A percentile compares a stretch with the other conserved stretches of the same genome.
Evolutionary conservation across 2,329 filamentous ascomycete genomes (phyloP).

Genomic region (Aspergillus ochraceus): DNA sequence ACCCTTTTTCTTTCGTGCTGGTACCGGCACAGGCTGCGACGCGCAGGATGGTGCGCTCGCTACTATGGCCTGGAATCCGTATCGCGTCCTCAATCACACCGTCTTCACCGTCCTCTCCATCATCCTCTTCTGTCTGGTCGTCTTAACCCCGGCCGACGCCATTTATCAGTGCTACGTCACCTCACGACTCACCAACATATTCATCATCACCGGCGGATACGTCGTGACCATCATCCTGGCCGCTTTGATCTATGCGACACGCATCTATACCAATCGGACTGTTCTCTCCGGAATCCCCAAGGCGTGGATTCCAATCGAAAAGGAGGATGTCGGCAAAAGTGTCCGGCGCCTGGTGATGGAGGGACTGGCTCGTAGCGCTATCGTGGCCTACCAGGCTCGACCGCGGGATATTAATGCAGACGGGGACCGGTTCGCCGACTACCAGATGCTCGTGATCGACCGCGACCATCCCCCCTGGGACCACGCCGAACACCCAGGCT

Average conservation of each 20-base stretch:
- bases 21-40: conserved; percentile 7
- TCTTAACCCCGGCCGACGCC: conserved; percentile 77
- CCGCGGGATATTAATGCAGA: conserved; percentile 60
- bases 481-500: conserved; percentile 80
- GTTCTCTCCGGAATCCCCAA: conserved; percentile 83
- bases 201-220: conserved; percentile 76
- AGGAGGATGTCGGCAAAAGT: conserved; percentile 73
- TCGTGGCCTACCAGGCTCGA: conserved; percentile 74
- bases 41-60: conserved; percentile 23
- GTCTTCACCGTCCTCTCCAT: conserved; percentile 76
- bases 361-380: conserved; percentile 72
- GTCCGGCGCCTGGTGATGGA: conserved; percentile 75
- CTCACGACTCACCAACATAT: conserved; percentile 72
- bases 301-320: conserved; percentile 79
- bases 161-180: conserved; percentile 74
- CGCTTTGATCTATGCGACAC: conserved; percentile 73
- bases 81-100: conserved; percentile 77
- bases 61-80: conserved; percentile 51
- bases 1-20: not conserved
- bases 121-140: conserved; percentile 69
- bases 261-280: conserved; percentile 83
- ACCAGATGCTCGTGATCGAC: conserved; percentile 33
- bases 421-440: conserved; percentile 26
- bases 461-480: conserved; percentile 68
- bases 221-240: conserved; percentile 70